These are phyloP conservation scores for Hirsutella rhossiliensis DNA, from an alignment of 2,329 filamentous ascomycete genomes.

Conservation along the genomic window DNA sequence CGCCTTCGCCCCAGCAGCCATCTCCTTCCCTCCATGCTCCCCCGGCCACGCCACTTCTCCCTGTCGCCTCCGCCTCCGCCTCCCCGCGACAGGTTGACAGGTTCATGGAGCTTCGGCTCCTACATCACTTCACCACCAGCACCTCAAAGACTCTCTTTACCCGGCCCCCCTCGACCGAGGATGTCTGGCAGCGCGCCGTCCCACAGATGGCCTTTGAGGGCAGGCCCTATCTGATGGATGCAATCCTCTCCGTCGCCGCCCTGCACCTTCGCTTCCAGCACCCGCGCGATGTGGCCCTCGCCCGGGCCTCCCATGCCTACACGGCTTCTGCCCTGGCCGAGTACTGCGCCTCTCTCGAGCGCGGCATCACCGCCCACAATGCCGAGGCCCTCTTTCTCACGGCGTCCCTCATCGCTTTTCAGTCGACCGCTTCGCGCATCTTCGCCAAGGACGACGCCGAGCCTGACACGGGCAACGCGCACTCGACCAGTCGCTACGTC, in stretches of 20 bases:
- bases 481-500: slow-evolving; percentile 33
- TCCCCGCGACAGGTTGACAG: slow-evolving; percentile 19
- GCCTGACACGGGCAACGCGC: slow-evolving; percentile 18
- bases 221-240: slow-evolving; percentile 47
- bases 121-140: slow-evolving; percentile 52
- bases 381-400: slow-evolving; percentile 53
- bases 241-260: slow-evolving; percentile 51
- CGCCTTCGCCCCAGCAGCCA: slow-evolving; percentile 4
- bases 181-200: slow-evolving; percentile 48
- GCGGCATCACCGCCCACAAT: slow-evolving; percentile 45
- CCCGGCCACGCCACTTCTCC: background rate
- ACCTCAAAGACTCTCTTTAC: slow-evolving; percentile 49
- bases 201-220: slow-evolving; percentile 49
- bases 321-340: slow-evolving; percentile 51
- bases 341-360: slow-evolving; percentile 43
- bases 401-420: slow-evolving; percentile 51
- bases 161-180: slow-evolving; percentile 35
- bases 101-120: slow-evolving; percentile 47
- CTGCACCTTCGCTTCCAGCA: slow-evolving; percentile 45
- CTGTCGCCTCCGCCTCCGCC: background rate
- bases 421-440: slow-evolving; percentile 51
- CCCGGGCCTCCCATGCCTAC: slow-evolving; percentile 51
- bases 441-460: slow-evolving; percentile 45
- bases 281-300: slow-evolving; percentile 47
- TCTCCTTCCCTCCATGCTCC: background rate